A percentile compares a stretch with the other conserved stretches of the same genome.
Evolutionary conservation across 129 eudicot genomes (phyloP).

Genomic region (Gnaphalium uliginosum): DNA sequence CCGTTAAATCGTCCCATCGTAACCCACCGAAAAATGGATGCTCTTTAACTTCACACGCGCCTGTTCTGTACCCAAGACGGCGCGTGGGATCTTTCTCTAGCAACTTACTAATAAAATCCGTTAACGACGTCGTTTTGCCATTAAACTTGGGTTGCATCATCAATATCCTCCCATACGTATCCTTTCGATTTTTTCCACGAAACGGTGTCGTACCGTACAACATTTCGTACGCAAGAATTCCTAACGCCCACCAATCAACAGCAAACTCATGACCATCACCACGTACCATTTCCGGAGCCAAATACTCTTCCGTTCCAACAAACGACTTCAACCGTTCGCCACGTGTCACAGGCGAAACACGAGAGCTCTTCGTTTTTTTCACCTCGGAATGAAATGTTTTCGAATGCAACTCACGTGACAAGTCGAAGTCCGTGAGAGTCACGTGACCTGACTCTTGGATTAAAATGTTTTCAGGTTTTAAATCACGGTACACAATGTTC

Average conservation of each 20-base stretch:
- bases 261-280: conserved; percentile 73
- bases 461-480: conserved; percentile 68
- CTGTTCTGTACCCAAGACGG: conserved; percentile 55
- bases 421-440: conserved; percentile 71
- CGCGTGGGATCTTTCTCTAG: conserved; percentile 65
- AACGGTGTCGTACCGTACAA: conserved; percentile 70
- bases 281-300: conserved; percentile 65
- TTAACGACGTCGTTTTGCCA: conserved; percentile 50
- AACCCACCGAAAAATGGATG: conserved; percentile 60
- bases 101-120: conserved; percentile 52
- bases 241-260: conserved; percentile 83
- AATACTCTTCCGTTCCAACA: conserved; percentile 77
- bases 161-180: conserved; percentile 50
- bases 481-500: conserved; percentile 64
- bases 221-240: conserved; percentile 68
- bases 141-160: conserved; percentile 44
- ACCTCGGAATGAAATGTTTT: background rate
- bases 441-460: conserved; percentile 69
- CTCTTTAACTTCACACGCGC: conserved; percentile 61
- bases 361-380: conserved; percentile 48
- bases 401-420: conserved; percentile 35
- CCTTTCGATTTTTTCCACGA: conserved; percentile 56
- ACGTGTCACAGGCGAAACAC: conserved; percentile 52
- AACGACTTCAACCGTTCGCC: conserved; percentile 65
- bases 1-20: conserved; percentile 60